Evolutionary conservation across 306 rosid genomes (phyloP).

Genomic region (Malus asiatica): DNA sequence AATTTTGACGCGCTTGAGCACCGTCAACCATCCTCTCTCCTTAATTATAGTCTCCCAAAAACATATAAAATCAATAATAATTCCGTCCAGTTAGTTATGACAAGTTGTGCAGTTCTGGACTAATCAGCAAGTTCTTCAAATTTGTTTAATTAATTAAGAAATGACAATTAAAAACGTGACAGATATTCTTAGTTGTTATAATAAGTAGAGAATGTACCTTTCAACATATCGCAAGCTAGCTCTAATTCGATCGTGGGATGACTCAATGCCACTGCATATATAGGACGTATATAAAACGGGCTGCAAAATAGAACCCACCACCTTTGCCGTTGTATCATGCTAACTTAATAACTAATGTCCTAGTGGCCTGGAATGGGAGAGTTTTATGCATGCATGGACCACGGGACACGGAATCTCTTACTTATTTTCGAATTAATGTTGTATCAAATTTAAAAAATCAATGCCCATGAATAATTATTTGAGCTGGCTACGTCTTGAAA

Average conservation of each 20-base stretch:
- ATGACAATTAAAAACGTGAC: background rate
- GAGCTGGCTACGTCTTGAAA: background rate
- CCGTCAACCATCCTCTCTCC: no score
- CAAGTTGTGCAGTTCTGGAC: background rate
- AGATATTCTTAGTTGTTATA: background rate
- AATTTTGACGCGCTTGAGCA: no score
- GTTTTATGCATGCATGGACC: background rate
- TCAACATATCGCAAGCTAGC: background rate
- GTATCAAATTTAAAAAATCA: background rate
- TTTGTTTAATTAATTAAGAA: no score
- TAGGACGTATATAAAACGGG: no score
- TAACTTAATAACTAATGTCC: background rate
- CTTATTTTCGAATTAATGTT: slow-evolving; percentile 9
- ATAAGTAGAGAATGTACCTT: background rate
- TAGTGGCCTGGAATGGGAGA: background rate
- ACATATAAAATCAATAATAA: no score
- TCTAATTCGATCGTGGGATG: slow-evolving; percentile 10
- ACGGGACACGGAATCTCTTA: slow-evolving; percentile 4
- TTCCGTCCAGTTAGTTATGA: no score
- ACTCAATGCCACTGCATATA: background rate
- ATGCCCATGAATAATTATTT: background rate
- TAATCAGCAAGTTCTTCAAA: background rate
- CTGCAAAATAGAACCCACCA: no score
- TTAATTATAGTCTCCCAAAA: no score
- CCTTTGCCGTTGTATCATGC: no score